Base-by-base conservation (phyloP, 495 filamentous ascomycete species). In the Mytilinidion resinicola region DNA sequence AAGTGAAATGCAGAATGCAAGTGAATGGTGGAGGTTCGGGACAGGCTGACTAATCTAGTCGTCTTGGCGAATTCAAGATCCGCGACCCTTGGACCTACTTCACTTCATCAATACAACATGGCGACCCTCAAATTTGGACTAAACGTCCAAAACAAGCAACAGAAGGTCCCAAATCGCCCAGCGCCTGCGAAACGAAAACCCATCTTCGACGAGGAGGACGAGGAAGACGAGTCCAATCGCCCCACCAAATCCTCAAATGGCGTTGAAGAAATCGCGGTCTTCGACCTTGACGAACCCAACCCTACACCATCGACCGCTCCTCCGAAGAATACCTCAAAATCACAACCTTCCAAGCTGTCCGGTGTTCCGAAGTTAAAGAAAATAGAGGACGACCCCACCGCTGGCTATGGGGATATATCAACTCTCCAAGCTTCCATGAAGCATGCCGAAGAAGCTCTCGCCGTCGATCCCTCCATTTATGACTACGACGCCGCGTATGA, bases 401-500 rank as follows among this genome's bases (percentile, higher is more conserved):
- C 68, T 9, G 70, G 74, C 60, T 81, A 82, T 61, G 76, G 77
- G 35, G 77, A 83, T 59, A 71, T 85, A 6, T 84, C 81, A 41
- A 76, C 77, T 62, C 73, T 75, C 0, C 72, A 78, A 33, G 75
- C 76, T 47, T 80, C 82, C 46, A 76, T 75, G 50, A 81, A 80
- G 46, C 74, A 83, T 60, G 75, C 78, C 30, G 70, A 80, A 58
- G 77, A 77, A 9, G 85, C 84, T n/a, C 74, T 77, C 33, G 73
- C 74, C 41, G 55, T 82, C 9, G 87, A 90, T 67, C 72, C 86
- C 4, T 79, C 78, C 30, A 84, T 90, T 64, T 90, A 87, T 73
- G 87, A 89, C 71, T 90, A 90, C 71, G 86, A 90, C 63, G 77
- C 75, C 1, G 82, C 84, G 11, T 88, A 87, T 71, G 87, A 90